Evolutionary conservation across 1,284 basidiomycete species (phyloP), one percentile per base, ranked within the genome.

Genomic region (Malassezia nana): DNA sequence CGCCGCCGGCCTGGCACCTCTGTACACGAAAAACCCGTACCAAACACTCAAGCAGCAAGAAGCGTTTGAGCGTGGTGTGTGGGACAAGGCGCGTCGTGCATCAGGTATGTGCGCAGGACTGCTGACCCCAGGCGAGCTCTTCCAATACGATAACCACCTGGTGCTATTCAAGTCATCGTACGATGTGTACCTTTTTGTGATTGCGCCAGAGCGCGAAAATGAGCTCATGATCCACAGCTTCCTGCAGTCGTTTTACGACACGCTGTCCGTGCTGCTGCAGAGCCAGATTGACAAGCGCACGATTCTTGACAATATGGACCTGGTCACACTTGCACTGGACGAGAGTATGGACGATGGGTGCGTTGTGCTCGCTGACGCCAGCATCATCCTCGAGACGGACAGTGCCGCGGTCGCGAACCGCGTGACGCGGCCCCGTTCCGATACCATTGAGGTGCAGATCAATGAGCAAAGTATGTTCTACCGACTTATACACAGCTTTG

Each of bases 271-370:
- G 66, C 79, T 98, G 28, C 80, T 99, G 26, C 81, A 89, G 38
- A 65, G 65, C 42, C 85, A 91, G 69, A 82, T 98, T 24, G 94
- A 99, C 79, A 98, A 96, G 79, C 81, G 91, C 12, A 87, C 85
- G 15, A 84, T 98, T 40, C 78, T 98, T 51, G 94, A 98, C 78
- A 95, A 91, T 76, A 77, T 98, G 49, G 94, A 98, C 76, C 72
- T 98, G 58, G 87, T 95, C 5, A 78, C 95, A 47, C 78, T 99
- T 15, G 92, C 90, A 59, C 78, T 96, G 42, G 94, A 98, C 77
- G 94, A 99, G 78, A 91, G 89, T 6, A 83, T 98, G 49, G 94
- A 99, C 76, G 90, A 98, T 72, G 92, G 91, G 91, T 94, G 74
- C 69, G 84, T 80, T 6, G 26, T 28, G 16, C 22, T 29, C 10